A percentile compares a stretch with the other conserved stretches of the same genome.
Conservation (phyloP, 768 basidiomycete species). For the Dacryopinax spathularia region DNA sequence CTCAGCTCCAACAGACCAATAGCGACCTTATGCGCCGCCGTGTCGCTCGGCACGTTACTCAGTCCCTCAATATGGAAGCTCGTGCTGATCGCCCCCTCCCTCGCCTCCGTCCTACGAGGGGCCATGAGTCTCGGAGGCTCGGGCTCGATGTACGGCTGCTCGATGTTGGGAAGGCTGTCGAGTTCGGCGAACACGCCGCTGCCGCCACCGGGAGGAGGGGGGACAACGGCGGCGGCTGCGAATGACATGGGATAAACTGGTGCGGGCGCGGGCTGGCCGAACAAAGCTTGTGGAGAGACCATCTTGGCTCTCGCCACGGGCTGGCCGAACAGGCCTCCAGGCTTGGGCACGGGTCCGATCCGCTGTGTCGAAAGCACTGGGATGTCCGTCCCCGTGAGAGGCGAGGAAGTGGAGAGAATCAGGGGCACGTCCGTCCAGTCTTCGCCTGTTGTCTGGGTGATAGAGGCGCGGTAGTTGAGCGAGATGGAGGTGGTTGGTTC, state of each 20-base stretch:
- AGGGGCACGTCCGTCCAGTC: conserved; percentile 41
- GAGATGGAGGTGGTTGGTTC: conserved; percentile 23
- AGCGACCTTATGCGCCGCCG: conserved; percentile 39
- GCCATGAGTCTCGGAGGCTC: conserved; percentile 13
- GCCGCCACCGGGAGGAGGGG: too few species aligned
- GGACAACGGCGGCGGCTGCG: not conserved
- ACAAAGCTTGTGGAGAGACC: too few species aligned
- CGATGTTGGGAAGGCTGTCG: not conserved
- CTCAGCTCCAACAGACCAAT: conserved; percentile 31
- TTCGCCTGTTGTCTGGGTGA: conserved; percentile 45
- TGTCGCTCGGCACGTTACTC: conserved; percentile 41
- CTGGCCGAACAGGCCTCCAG: too few species aligned
- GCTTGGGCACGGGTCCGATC: conserved; percentile 1
- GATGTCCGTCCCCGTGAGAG: conserved; percentile 12
- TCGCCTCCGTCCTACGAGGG: conserved; percentile 33
- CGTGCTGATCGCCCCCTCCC: conserved; percentile 39
- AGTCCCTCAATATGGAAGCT: conserved; percentile 38
- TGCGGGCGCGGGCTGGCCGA: too few species aligned
- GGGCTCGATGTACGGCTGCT: not conserved
- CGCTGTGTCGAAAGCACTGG: conserved; percentile 8
- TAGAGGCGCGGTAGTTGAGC: conserved; percentile 41
- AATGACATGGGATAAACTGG: too few species aligned
- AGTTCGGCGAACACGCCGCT: too few species aligned
- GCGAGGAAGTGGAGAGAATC: conserved; percentile 36
- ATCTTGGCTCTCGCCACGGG: not conserved